Conservation (phyloP, 108 stramenopile genomes). For the Skeletonema marinoi region DNA sequence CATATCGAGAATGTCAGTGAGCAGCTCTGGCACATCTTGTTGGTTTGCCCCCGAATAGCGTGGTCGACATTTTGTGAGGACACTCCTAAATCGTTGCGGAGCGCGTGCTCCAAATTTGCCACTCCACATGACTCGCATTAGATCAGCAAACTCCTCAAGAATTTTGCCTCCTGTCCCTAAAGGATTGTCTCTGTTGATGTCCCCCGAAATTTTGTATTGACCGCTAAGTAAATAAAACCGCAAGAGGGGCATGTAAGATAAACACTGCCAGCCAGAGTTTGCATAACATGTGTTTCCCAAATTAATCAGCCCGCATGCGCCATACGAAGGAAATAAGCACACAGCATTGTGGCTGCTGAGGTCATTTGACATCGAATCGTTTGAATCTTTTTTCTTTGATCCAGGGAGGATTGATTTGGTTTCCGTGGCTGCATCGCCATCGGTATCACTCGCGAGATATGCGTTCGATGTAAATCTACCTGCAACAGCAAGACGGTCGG, state of each 20-base stretch:
- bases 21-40: constrained; percentile 94
- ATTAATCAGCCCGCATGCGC: constrained; percentile 85
- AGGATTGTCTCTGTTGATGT: constrained; percentile 94
- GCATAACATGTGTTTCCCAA: constrained; percentile 97
- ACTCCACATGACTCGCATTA: constrained; percentile 88
- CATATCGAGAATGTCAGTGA: constrained; percentile 91
- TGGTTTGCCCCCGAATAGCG: constrained; percentile 95
- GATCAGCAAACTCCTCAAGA: constrained; percentile 89
- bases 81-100: constrained; percentile 75
- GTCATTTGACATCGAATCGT: constrained; percentile 13
- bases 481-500: constrained; percentile 75
- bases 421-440: constrained; percentile 33
- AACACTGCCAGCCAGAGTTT: constrained; percentile 93
- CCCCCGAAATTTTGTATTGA: constrained; percentile 75
- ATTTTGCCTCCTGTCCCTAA: constrained; percentile 93
- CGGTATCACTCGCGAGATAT: constrained; percentile 29
- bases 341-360: constrained; percentile 47
- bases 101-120: constrained; percentile 71
- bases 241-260: constrained; percentile 88
- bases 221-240: constrained; percentile 86
- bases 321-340: constrained; percentile 83
- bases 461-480: constrained; percentile 71
- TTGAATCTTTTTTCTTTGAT: constrained; percentile 49
- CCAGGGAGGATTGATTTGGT: constrained; percentile 45
- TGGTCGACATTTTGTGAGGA: constrained; percentile 71